These are phyloP conservation scores for Populus euphratica DNA, from an alignment of 345 rosid genomes.

Conservation along the genomic window DNA sequence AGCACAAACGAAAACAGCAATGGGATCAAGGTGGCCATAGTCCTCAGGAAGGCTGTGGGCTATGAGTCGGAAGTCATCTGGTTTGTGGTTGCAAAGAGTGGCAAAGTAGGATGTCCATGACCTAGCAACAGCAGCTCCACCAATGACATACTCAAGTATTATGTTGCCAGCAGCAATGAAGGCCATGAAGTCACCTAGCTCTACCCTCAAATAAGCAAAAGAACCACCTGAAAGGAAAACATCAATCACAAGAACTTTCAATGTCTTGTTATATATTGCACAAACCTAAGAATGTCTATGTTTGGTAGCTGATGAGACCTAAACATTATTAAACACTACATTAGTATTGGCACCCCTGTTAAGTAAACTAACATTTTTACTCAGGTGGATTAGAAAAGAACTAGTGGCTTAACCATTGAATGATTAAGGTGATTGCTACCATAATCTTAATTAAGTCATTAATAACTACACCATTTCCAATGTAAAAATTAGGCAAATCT, in stretches of 20 bases:
- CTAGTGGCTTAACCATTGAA: too few relatives aligned
- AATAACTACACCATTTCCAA: too few relatives aligned
- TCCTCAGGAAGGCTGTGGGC: not conserved
- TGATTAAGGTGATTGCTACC: too few relatives aligned
- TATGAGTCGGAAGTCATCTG: not conserved
- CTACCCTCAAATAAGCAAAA: conserved; percentile 1
- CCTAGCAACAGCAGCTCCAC: conserved; percentile 1
- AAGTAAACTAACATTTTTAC: not conserved
- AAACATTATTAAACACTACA: too few relatives aligned
- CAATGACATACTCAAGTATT: conserved; percentile 3
- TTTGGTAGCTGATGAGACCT: not conserved
- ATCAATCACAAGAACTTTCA: not conserved
- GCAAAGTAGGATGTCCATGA: conserved; percentile 6
- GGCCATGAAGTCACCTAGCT: conserved; percentile 5
- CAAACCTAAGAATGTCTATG: not conserved
- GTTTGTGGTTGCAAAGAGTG: conserved; percentile 1
- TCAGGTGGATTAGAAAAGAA: too few relatives aligned
- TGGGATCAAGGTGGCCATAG: conserved; percentile 7
- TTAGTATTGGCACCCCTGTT: too few relatives aligned
- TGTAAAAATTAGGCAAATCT: too few relatives aligned
- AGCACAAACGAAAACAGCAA: not conserved
- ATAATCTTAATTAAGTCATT: too few relatives aligned
- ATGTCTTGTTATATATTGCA: not conserved
- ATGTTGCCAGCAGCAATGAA: conserved; percentile 5
- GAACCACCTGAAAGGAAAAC: not conserved